Conservation (phyloP, 306 rosid genomes). For the Trifolium repens region DNA sequence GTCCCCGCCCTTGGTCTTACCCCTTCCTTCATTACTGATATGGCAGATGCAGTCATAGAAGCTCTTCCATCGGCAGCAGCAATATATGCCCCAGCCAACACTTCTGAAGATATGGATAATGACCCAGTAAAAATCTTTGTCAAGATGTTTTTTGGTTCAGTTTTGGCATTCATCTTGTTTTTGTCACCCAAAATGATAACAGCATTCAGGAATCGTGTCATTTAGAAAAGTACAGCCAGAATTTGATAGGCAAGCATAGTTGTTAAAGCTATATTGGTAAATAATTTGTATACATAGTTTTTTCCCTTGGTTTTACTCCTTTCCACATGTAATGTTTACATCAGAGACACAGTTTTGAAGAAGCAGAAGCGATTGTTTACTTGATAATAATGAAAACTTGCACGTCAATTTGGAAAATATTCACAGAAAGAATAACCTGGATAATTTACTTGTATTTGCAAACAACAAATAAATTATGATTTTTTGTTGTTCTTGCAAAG, state of each 20-base stretch:
- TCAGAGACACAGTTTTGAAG: conserved; percentile 11
- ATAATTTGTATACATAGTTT: conserved; percentile 22
- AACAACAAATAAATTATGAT: background rate
- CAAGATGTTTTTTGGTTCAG: conserved; percentile 81
- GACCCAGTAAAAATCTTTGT: conserved; percentile 58
- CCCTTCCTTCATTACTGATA: conserved; percentile 81
- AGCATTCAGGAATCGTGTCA: conserved; percentile 64
- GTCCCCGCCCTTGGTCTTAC: conserved; percentile 95
- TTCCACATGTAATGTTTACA: conserved; percentile 14
- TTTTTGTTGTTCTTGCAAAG: background rate
- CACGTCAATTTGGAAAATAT: background rate
- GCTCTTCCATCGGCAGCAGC: conserved; percentile 91
- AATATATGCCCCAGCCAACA: conserved; percentile 51
- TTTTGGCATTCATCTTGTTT: conserved; percentile 70
- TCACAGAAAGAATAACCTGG: background rate
- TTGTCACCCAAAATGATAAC: conserved; percentile 73
- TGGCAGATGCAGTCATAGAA: conserved; percentile 92
- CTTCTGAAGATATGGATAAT: conserved; percentile 54
- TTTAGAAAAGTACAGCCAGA: conserved; percentile 38
- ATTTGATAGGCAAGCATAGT: background rate
- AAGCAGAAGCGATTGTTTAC: background rate
- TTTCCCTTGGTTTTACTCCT: background rate
- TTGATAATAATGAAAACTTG: conserved; percentile 17
- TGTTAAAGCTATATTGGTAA: conserved; percentile 25
- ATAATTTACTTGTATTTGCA: background rate